phyloP scores from a whole-genome alignment of 345 rosid species.

The Dipteronia sinensis region DNA sequence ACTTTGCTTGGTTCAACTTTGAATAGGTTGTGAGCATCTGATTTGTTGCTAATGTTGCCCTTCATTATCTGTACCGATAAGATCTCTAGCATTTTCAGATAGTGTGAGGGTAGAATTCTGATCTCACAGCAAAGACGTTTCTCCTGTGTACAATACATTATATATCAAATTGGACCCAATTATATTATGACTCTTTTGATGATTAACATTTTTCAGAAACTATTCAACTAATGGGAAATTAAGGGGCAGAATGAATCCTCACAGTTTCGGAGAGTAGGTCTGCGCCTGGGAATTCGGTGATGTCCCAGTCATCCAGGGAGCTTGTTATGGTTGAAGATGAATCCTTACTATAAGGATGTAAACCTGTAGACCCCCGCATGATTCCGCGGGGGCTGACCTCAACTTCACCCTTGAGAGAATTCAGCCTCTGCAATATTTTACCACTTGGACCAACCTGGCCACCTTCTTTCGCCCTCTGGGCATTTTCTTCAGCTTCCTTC shows the following conservation, averaged over 20 bases:
- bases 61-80: conserved; percentile 63
- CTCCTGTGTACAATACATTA: conserved; percentile 62
- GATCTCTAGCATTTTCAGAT: conserved; percentile 73
- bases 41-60: conserved; percentile 64
- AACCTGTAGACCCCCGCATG: conserved; percentile 33
- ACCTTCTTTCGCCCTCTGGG: conserved; percentile 50
- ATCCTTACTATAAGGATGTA: conserved; percentile 48
- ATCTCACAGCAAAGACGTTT: conserved; percentile 65
- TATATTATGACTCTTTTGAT: neutral
- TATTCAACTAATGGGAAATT: neutral
- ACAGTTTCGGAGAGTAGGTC: conserved; percentile 17
- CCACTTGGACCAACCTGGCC: conserved; percentile 58
- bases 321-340: conserved; percentile 40
- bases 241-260: neutral
- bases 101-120: conserved; percentile 79
- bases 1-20: conserved; percentile 79
- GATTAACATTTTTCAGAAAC: neutral
- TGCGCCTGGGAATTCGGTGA: conserved; percentile 12
- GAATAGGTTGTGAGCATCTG: conserved; percentile 81
- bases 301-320: conserved; percentile 31
- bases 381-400: conserved; percentile 52
- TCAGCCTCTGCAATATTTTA: conserved; percentile 46
- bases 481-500: conserved; percentile 50
- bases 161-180: neutral
- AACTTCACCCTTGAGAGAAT: conserved; percentile 31